Conservation (phyloP, 352 stramenopile genomes). For the Pilasporangium apinafurcum region DNA sequence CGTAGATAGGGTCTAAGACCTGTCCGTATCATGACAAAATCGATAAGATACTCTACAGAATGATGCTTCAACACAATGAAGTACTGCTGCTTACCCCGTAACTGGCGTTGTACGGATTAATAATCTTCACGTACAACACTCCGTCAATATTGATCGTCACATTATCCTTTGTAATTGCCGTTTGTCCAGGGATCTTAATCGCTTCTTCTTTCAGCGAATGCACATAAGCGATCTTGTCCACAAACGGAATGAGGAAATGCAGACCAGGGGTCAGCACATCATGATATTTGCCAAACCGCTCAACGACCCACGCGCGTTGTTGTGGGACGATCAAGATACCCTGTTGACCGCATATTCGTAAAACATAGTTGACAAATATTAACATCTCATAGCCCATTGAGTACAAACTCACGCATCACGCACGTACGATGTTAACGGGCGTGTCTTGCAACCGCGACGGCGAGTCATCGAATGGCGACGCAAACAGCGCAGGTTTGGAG, state of each 20-base stretch:
- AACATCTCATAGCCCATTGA: too few relatives aligned
- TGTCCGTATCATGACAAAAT: too few relatives aligned
- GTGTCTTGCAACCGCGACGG: slow-evolving; percentile 40
- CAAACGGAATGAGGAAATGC: slow-evolving; percentile 87
- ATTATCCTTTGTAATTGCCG: slow-evolving; percentile 90
- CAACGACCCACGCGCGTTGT: slow-evolving; percentile 86
- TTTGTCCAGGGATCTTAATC: slow-evolving; percentile 88
- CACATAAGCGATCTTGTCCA: slow-evolving; percentile 89
- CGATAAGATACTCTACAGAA: too few relatives aligned
- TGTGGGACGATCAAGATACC: slow-evolving; percentile 85
- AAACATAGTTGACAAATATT: too few relatives aligned
- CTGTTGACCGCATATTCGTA: slow-evolving; percentile 17
- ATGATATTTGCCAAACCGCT: slow-evolving; percentile 91
- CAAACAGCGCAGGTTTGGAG: slow-evolving; percentile 17
- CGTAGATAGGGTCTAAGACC: slow-evolving; percentile 85
- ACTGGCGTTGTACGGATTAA: slow-evolving; percentile 84
- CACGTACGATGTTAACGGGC: slow-evolving; percentile 43
- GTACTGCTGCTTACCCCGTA: slow-evolving; percentile 44
- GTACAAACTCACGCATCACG: background rate
- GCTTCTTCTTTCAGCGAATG: slow-evolving; percentile 90
- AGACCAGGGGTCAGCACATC: slow-evolving; percentile 77
- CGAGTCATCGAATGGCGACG: slow-evolving; percentile 31
- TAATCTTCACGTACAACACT: slow-evolving; percentile 90
- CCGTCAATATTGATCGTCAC: slow-evolving; percentile 90
- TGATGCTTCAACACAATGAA: too few relatives aligned